Percentiles rank a stretch among this genome's conserved stretches.
Evolutionary conservation across 1,284 basidiomycete species (phyloP).

Genomic region (Lentinula novae-zelandiae): DNA sequence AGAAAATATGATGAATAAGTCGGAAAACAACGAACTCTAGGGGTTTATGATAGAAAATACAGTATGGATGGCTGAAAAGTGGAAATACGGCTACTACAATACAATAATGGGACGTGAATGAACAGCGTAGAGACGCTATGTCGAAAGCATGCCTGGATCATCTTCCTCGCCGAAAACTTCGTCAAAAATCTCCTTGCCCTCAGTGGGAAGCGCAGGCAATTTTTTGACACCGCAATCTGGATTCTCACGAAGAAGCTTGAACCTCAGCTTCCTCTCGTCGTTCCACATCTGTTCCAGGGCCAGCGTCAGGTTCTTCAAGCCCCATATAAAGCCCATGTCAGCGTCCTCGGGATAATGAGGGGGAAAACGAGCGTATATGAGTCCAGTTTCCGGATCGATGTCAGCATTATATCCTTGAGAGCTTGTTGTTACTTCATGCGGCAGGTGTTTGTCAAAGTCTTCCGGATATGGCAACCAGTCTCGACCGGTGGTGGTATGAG

Average conservation of each 20-base stretch:
- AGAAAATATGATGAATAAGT: background rate
- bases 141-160: constrained; percentile 68
- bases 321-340: constrained; percentile 93
- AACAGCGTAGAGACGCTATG: constrained; percentile 33
- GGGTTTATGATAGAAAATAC: constrained; percentile 1
- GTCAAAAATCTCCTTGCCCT: constrained; percentile 75
- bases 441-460: constrained; percentile 28
- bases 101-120: background rate
- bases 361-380: constrained; percentile 86
- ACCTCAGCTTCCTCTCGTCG: constrained; percentile 68
- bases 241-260: constrained; percentile 62
- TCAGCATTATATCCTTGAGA: constrained; percentile 80
- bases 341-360: constrained; percentile 87
- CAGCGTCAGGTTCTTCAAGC: constrained; percentile 78
- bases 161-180: constrained; percentile 59
- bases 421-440: constrained; percentile 46
- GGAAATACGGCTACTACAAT: background rate
- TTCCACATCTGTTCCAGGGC: constrained; percentile 82
- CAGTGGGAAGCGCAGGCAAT: constrained; percentile 58
- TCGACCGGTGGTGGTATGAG: constrained; percentile 93
- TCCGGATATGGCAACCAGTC: constrained; percentile 79
- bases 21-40: constrained; percentile 2
- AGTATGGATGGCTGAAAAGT: background rate
- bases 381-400: constrained; percentile 74
- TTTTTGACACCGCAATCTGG: constrained; percentile 41